phyloP scores from a whole-genome alignment of 2,329 filamentous ascomycete genomes.

The Dothidotthia symphoricarpi region DNA sequence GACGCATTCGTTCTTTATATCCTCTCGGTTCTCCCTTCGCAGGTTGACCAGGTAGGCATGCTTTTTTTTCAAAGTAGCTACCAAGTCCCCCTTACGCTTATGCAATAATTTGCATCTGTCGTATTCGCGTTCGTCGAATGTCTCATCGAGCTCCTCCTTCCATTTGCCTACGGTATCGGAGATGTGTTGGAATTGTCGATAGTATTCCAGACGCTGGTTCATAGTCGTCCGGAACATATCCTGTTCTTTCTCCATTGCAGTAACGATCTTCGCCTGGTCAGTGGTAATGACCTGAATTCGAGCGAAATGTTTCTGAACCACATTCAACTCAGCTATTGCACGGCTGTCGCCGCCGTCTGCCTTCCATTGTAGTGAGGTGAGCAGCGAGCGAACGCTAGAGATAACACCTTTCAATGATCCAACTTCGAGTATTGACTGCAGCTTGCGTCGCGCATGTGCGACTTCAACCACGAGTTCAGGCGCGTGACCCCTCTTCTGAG shows the following conservation, averaged over 20 bases:
- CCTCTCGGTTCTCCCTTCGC: conserved; percentile 60
- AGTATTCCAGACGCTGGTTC: conserved; percentile 86
- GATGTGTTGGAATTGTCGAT: conserved; percentile 84
- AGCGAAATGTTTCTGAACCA: conserved; percentile 64
- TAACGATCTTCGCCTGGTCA: conserved; percentile 53
- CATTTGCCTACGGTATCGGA: conserved; percentile 82
- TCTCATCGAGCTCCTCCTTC: conserved; percentile 61
- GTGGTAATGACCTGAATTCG: conserved; percentile 55
- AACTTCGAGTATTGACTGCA: conserved; percentile 52
- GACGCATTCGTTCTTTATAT: conserved; percentile 65
- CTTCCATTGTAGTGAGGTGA: conserved; percentile 60
- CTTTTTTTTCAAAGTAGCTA: conserved; percentile 68
- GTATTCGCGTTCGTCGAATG: conserved; percentile 54
- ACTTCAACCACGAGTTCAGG: conserved; percentile 64
- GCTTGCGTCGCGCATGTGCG: conserved; percentile 47
- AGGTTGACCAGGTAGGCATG: conserved; percentile 70
- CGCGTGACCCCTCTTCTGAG: conserved; percentile 59
- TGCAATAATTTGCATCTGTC: conserved; percentile 48
- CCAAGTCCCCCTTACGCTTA: conserved; percentile 53
- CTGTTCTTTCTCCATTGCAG: conserved; percentile 64
- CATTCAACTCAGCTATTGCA: conserved; percentile 60
- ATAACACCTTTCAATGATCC: conserved; percentile 70
- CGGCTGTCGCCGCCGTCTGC: conserved; percentile 55
- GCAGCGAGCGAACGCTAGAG: conserved; percentile 65
- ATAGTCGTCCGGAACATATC: conserved; percentile 74